Evolutionary conservation across 208 protist genomes (phyloP).

Genomic region (Acanthamoeba sp.): DNA sequence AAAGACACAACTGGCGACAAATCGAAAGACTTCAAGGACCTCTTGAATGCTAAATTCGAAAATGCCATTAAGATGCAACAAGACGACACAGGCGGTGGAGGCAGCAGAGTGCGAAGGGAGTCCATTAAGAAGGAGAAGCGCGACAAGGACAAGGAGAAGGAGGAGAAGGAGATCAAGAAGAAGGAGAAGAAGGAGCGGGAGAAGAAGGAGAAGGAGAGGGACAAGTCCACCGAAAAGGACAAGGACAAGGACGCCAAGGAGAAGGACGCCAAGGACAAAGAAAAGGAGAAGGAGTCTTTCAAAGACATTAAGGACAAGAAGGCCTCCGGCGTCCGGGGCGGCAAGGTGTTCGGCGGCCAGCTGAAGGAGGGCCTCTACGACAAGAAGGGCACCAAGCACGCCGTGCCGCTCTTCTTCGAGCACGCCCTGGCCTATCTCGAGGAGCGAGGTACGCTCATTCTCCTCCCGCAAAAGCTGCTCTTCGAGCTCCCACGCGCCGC

Average conservation of each 20-base stretch:
- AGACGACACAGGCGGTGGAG: conserved; percentile 89
- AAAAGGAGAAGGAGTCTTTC: not conserved
- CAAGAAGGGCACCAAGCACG: conserved; percentile 46
- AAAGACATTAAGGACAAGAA: not conserved
- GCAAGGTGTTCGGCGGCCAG: not conserved
- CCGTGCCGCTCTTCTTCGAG: conserved; percentile 55
- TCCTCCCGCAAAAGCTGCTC: not conserved
- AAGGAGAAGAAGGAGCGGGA: conserved; percentile 41
- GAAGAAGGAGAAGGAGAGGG: conserved; percentile 6
- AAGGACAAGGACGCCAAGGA: conserved; percentile 38
- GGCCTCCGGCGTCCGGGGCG: not conserved
- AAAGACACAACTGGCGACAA: not conserved
- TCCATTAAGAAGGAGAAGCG: not conserved
- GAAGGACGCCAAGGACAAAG: conserved; percentile 31
- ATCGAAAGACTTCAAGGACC: conserved; percentile 43
- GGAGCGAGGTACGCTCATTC: not conserved
- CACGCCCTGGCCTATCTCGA: conserved; percentile 16
- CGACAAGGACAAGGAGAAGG: conserved; percentile 40
- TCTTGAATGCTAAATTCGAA: conserved; percentile 47
- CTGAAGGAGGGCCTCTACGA: conserved; percentile 56
- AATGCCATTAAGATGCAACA: conserved; percentile 68
- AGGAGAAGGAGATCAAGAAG: not conserved
- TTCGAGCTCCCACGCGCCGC: too few relatives aligned
- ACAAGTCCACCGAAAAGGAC: not conserved
- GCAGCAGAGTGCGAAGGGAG: not conserved